phyloP scores from a whole-genome alignment of 805 yeast species.

The Naumovozyma baii region DNA sequence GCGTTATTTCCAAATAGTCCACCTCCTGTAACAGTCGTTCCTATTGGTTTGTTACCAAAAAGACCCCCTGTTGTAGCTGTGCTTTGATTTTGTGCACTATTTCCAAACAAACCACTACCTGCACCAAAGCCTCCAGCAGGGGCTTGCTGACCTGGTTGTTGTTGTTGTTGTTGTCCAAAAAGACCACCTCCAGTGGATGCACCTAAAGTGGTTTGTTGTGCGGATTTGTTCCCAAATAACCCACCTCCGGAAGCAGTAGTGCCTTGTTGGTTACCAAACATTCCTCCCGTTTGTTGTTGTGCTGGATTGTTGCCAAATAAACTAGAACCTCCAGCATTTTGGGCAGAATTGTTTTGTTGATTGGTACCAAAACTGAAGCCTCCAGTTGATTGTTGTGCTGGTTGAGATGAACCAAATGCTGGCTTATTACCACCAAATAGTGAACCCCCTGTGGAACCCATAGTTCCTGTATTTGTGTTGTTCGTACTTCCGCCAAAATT shows the following conservation, averaged over 20 bases:
- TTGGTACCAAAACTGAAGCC: not conserved
- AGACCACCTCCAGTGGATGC: slow-evolving; percentile 15
- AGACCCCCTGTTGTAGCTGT: slow-evolving; percentile 12
- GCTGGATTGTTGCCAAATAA: slow-evolving; percentile 3
- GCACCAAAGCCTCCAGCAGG: slow-evolving; percentile 10
- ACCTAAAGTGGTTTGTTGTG: not conserved
- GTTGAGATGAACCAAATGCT: slow-evolving; percentile 2
- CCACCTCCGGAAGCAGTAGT: slow-evolving; percentile 7
- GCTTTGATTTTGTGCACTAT: slow-evolving; percentile 7
- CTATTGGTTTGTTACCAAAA: slow-evolving; percentile 13
- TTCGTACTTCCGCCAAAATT: slow-evolving; percentile 13
- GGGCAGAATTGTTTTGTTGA: not conserved
- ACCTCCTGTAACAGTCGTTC: slow-evolving; percentile 1
- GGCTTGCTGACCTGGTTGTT: slow-evolving; percentile 4
- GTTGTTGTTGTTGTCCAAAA: slow-evolving; percentile 23
- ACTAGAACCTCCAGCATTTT: slow-evolving; percentile 1
- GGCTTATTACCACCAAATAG: slow-evolving; percentile 16
- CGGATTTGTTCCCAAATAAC: slow-evolving; percentile 13
- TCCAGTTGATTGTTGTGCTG: not conserved
- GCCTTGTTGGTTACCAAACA: not conserved
- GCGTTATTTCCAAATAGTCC: slow-evolving; percentile 21
- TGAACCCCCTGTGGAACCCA: slow-evolving; percentile 5
- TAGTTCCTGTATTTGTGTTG: slow-evolving; percentile 3
- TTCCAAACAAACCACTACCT: slow-evolving; percentile 5
- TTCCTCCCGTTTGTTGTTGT: slow-evolving; percentile 1